Base-by-base conservation (phyloP, 1,284 basidiomycete species). In the Cryptococcus depauperatus region DNA sequence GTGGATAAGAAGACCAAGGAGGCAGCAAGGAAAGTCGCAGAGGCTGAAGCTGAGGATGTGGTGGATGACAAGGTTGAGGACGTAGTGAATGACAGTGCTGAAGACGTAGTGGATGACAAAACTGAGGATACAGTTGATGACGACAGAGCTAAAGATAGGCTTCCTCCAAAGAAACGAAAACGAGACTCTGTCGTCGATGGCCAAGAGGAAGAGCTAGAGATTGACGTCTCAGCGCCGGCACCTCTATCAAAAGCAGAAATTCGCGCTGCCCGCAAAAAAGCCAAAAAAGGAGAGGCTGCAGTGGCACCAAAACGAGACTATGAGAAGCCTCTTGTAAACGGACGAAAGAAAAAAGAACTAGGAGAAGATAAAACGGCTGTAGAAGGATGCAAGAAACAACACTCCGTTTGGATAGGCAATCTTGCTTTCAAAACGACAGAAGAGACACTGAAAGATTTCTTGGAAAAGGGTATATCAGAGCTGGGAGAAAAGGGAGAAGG, bases 351-450 rank as follows among this genome's bases (percentile, higher is more conserved):
- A 81, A 82, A 5, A 81, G 82, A 47, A 69, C 70, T 16, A 68
- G 74, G 57, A 41, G 61, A 51, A 55, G 82, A 46, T 82, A 80
- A 19, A 39, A 37, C 25, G 34, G 30, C 19, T 42, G 18, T 22
- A 27, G 37, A 26, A 18, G 44, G 47, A 32, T 33, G 52, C 33
- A 74, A 79, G 66, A 77, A 81, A 33, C 80, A 87, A 61, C 83
- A 89, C 60, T 89, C 86, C 3, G 76, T 98, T 29, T 98, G 93
- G 88, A 82, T 97, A 30, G 93, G 95, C 37, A 98, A 98, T 69
- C 66, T 98, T 62, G 79, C 86, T 16, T 98, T 87, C 77, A 85
- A 85, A 69, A 96, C 92, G 16, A 86, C 83, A 0, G 71, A 78
- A 39, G 81, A 84, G 13, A 73, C 80, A 7, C 71, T 97, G 25